Conservation (phyloP, 2,329 filamentous ascomycete genomes). For the Fonsecaea monophora region DNA sequence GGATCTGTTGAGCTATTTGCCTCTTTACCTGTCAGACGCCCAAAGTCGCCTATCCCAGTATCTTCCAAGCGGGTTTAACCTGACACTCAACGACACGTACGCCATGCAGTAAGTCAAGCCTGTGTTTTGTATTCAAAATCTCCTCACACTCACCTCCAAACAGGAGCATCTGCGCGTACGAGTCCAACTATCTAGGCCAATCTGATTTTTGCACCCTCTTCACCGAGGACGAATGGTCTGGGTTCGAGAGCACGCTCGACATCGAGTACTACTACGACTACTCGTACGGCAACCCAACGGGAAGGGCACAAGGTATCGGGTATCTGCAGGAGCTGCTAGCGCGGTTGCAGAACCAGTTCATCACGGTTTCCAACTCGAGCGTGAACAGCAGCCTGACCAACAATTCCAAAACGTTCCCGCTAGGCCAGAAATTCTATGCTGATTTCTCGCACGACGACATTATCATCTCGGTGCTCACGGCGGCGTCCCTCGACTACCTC, state of each 20-base stretch:
- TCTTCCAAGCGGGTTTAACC: constrained; percentile 56
- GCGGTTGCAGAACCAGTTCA: constrained; percentile 56
- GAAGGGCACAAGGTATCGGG: constrained; percentile 61
- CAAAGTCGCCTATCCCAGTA: constrained; percentile 56
- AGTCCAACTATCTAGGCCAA: constrained; percentile 57
- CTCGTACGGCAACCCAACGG: constrained; percentile 57
- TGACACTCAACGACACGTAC: constrained; percentile 60
- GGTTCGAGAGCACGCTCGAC: constrained; percentile 62
- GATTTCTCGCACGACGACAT: constrained; percentile 63
- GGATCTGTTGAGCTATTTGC: constrained; percentile 50
- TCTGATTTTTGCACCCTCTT: constrained; percentile 63
- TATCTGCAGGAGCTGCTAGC: constrained; percentile 61
- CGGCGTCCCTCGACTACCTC: constrained; percentile 63
- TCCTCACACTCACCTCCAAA: constrained; percentile 42
- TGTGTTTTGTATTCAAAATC: not conserved
- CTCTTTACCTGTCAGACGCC: constrained; percentile 55
- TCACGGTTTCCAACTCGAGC: constrained; percentile 57
- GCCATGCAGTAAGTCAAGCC: constrained; percentile 49
- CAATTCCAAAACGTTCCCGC: constrained; percentile 56
- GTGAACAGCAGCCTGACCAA: constrained; percentile 60
- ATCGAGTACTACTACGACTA: constrained; percentile 59
- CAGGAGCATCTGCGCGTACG: constrained; percentile 61
- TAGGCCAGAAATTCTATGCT: constrained; percentile 58
- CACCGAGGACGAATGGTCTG: constrained; percentile 62
- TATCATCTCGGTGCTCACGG: constrained; percentile 58